Base-by-base conservation (phyloP, 2,329 filamentous ascomycete species). In the Colletotrichum costaricense region DNA sequence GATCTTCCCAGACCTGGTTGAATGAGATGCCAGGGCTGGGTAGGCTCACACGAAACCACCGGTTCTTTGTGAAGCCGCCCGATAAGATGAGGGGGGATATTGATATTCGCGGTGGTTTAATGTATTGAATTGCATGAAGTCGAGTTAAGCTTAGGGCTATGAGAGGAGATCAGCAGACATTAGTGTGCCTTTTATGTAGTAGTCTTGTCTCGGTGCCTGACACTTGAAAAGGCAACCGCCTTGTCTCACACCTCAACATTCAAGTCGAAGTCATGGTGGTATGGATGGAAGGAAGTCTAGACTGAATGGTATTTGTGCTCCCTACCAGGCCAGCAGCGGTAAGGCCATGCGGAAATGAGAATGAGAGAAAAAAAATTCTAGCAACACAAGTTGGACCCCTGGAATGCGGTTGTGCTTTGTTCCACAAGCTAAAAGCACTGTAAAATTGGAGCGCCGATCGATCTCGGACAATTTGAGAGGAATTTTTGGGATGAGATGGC, bases 401-500 rank as follows among this genome's bases (percentile, higher is more conserved):
- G 66, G 58, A 56, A 26, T 33, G 42, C 14, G 46, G 59, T 56
- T 46, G 59, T 65, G 33, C 46, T 9, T 63, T 22, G 49, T 63
- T 46, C 33, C 54, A 65, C 24, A 57, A 22, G 26, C 49, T 33
- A 49, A 56, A 49, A 22, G 33, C 49, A 54, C 30, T 49, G 60
- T 68, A 52, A 73, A 62, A 60, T 73, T 70, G 67, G 59, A 70
- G 67, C 57, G 70, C 26, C 70, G 70, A 73, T 73, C 70, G 70
- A 73, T 73, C 70, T 73, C 70, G 70, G 70, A 73, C 70, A 73
- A 73, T 70, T 73, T 70, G 56, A 55, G 56, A 65, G 60, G 54
- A 60, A 49, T 57, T 62, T 42, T 56, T 70, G 46, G 70, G 70
- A 64, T 49, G 42, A 70, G 59, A 73, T 64, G 55, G 70, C 55